Evolutionary conservation across 495 filamentous ascomycete species (phyloP), one percentile per base, ranked within the genome.

Genomic region (Xylaria longipes): DNA sequence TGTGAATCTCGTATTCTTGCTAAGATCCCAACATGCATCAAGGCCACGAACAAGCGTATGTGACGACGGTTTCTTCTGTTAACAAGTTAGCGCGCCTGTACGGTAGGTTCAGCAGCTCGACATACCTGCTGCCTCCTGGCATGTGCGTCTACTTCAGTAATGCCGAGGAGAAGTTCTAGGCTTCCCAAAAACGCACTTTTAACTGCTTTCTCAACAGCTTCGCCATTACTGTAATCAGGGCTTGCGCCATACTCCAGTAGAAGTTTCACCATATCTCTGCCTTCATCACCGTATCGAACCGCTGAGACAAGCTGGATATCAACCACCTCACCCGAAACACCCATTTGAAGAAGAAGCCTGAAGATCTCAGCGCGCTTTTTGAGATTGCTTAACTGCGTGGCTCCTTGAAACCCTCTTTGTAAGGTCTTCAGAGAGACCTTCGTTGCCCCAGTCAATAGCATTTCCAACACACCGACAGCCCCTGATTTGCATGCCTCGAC

Each of bases 181-280:
- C 73, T 84, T 1, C 76, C 80, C 68, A 87, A 72, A 58, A 82
- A 80, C 0, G 80, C 80, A 35, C 81, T 79, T 25, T 82, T 76
- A 0, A 84, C 80, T 0, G 82, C 82, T 27, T 83, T 83, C 74
- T 83, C 84, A n/a, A 87, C 78, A 20, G 83, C 84, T 29, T 87
- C 84, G 5, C 84, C 84, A 0, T 78, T 69, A 15, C 81, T 83
- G 63, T 81, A 83, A 68, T 87, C 79, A 3, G 82, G 79, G 50
- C 75, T 79, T 20, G 84, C 84, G 7, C 84, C 84, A 33, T 80
- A 81, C 12, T 75, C 66, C 2, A 87, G 77, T 29, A 87, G 69
- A 39, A 87, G 72, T n/a, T 73, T 73, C 1, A 87, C 82, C 3
- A 87, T 68, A 0, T 73, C 63, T 58, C 79, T 80, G 9, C 82